Base-by-base conservation (phyloP, 2,329 filamentous ascomycete genomes). In the Achaetomium macrosporum region DNA sequence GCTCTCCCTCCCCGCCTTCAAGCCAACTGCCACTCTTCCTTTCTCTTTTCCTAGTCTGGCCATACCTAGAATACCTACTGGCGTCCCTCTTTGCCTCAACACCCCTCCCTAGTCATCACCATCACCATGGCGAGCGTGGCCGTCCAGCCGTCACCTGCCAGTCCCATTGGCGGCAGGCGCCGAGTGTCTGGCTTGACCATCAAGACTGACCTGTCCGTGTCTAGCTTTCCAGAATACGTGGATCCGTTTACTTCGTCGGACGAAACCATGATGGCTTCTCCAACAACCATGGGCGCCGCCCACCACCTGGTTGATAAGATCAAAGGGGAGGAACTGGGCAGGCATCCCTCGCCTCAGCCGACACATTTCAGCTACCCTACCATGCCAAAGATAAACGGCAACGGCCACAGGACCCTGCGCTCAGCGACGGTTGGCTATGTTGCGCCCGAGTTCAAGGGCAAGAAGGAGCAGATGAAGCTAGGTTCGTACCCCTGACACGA, bases 401-500 rank as follows among this genome's bases (percentile, higher is more conserved):
- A 84, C 70, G 81, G 82, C 53, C 83, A 89, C 68, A 82, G 87
- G 51, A 78, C 92, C 51, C 76, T 97, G 54, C 88, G 90, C 17
- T 93, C 93, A 60, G 87, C 90, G 61, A 93, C 91, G 30, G 87
- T 95, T 36, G 93, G 93, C 65, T 99, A 99, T 74, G 85, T 95
- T 59, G 91, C 93, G 20, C 90, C 92, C 43, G 90, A 90, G 57
- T 99, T 99, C 67, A 85, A 90, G 69, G 93, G 92, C 68, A 96
- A 95, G 75, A 78, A 84, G 59, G 84, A 90, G 68, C 93, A 99
- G 77, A 95, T 96, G 84, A 81, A 87, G 67, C 75, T 84, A 66
- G 84, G 84, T 88, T 69, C 69, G 81, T 56, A 19, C 44, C 37
- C 2, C 29, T 16, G 20, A 29, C 11, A 40, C 11, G 16, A 5